phyloP scores from a whole-genome alignment of 2,329 filamentous ascomycete genomes.

The Arachnopeziza araneosa region DNA sequence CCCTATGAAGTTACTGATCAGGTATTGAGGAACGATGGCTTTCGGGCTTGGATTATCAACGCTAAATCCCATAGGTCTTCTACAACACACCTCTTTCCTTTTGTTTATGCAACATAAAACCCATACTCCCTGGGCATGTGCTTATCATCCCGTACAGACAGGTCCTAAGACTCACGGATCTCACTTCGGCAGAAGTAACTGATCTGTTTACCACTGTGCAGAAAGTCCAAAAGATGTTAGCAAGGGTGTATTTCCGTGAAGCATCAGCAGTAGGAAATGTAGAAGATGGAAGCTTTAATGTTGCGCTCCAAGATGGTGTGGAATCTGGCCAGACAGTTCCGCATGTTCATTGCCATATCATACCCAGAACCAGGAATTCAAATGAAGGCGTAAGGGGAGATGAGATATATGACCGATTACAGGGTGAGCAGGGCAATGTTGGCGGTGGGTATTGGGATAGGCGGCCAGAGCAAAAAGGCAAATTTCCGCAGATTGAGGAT shows the following conservation, averaged over 20 bases:
- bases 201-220: slow-evolving; percentile 89
- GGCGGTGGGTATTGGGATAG: slow-evolving; percentile 61
- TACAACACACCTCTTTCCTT: slow-evolving; percentile 73
- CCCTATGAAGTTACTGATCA: slow-evolving; percentile 71
- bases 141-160: slow-evolving; percentile 72
- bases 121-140: slow-evolving; percentile 86
- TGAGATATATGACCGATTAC: slow-evolving; percentile 76
- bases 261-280: slow-evolving; percentile 38
- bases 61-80: slow-evolving; percentile 62
- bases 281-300: slow-evolving; percentile 73
- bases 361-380: slow-evolving; percentile 53
- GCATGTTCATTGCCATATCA: slow-evolving; percentile 90
- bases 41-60: background rate
- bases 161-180: slow-evolving; percentile 57
- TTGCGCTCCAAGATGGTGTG: slow-evolving; percentile 88
- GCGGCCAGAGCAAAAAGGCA: slow-evolving; percentile 46
- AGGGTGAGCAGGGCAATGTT: slow-evolving; percentile 79
- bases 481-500: slow-evolving; percentile 67
- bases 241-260: slow-evolving; percentile 47
- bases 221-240: slow-evolving; percentile 71
- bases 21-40: slow-evolving; percentile 36
- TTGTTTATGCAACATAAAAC: slow-evolving; percentile 92
- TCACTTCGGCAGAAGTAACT: slow-evolving; percentile 32
- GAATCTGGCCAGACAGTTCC: slow-evolving; percentile 91
- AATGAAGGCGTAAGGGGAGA: slow-evolving; percentile 55